Evolutionary conservation across 495 filamentous ascomycete genomes (phyloP).

Genomic region (Aspergillus sparsus): DNA sequence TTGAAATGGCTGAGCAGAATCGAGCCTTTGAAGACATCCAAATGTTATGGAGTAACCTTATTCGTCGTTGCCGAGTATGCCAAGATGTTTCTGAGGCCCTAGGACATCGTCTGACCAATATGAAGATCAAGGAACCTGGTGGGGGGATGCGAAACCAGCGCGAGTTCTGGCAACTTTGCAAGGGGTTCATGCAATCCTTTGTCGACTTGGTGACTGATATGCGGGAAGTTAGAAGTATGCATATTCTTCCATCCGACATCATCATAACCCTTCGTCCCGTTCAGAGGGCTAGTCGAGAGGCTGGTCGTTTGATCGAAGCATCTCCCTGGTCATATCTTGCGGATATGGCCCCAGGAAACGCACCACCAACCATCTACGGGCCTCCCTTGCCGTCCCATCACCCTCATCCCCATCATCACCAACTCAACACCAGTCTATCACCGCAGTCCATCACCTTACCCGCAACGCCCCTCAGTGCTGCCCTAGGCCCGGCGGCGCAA

Average conservation of each 20-base stretch:
- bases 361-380: slow-evolving; percentile 39
- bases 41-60: slow-evolving; percentile 68
- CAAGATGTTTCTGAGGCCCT: slow-evolving; percentile 66
- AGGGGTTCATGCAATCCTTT: slow-evolving; percentile 74
- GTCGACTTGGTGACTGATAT: slow-evolving; percentile 70
- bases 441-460: slow-evolving; percentile 51
- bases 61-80: slow-evolving; percentile 63
- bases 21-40: slow-evolving; percentile 53
- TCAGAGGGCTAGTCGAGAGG: slow-evolving; percentile 74
- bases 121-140: slow-evolving; percentile 81
- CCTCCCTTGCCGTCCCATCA: slow-evolving; percentile 41
- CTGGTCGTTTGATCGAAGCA: slow-evolving; percentile 66
- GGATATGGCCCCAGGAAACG: slow-evolving; percentile 37
- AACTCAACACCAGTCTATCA: slow-evolving; percentile 37
- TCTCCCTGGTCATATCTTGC: slow-evolving; percentile 72
- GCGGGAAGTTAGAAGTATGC: slow-evolving; percentile 64
- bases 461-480: slow-evolving; percentile 77
- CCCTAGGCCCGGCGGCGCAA: slow-evolving; percentile 83
- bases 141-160: slow-evolving; percentile 66
- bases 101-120: slow-evolving; percentile 68
- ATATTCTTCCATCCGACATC: slow-evolving; percentile 66
- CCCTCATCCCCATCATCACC: slow-evolving; percentile 38
- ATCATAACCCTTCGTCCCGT: slow-evolving; percentile 72
- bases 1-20: slow-evolving; percentile 49
- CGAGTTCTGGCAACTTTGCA: slow-evolving; percentile 82